Evolutionary conservation across 176 grass and related monocot genomes (phyloP).

Genomic region (Cocos nucifera): DNA sequence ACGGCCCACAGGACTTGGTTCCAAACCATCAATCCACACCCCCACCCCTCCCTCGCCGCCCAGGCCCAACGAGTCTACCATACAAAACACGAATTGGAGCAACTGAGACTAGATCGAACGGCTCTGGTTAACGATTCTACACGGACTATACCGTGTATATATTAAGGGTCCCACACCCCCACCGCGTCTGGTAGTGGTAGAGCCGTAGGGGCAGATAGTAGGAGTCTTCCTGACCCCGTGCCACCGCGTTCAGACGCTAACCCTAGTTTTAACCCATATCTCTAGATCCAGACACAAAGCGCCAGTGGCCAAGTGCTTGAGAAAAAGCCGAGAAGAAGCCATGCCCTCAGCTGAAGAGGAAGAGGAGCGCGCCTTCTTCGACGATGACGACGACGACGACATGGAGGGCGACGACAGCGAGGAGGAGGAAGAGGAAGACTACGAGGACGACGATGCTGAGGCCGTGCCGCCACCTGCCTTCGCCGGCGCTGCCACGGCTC

Average conservation of each 20-base stretch:
- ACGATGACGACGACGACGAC: slow-evolving; percentile 23
- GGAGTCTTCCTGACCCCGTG: not conserved
- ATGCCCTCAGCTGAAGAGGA: slow-evolving; percentile 1
- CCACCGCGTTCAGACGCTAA: slow-evolving; percentile 5
- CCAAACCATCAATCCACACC: too few species aligned
- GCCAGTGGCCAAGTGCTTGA: not conserved
- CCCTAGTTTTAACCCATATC: not conserved
- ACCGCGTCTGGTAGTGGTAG: too few species aligned
- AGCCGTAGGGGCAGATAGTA: too few species aligned
- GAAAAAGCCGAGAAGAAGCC: not conserved
- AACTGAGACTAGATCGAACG: too few species aligned
- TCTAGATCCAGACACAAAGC: not conserved
- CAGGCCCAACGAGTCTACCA: too few species aligned
- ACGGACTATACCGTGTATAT: too few species aligned
- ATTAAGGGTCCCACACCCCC: too few species aligned
- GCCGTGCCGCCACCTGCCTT: slow-evolving; percentile 25
- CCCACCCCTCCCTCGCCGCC: too few species aligned
- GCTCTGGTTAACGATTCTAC: too few species aligned
- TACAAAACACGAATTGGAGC: too few species aligned
- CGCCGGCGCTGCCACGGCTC: not conserved
- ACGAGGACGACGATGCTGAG: not conserved
- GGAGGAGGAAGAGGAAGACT: slow-evolving; percentile 26
- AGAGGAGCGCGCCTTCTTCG: slow-evolving; percentile 34
- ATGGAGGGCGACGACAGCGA: slow-evolving; percentile 15
- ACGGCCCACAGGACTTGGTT: too few species aligned